phyloP scores from a whole-genome alignment of 2,329 filamentous ascomycete genomes.

The Pseudovirgaria hyperparasitica region DNA sequence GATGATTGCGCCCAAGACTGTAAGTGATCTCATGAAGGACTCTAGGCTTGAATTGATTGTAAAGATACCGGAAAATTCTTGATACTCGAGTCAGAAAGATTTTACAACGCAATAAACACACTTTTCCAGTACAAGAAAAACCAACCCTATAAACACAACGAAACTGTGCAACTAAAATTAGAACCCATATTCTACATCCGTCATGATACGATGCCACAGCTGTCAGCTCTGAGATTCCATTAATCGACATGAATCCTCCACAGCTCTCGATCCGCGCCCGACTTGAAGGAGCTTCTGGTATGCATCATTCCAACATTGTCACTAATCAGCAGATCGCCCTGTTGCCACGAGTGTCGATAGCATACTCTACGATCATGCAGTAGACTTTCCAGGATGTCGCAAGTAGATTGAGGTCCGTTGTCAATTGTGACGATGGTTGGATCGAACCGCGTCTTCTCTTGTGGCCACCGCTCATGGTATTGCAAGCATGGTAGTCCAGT shows the following conservation, averaged over 20 bases:
- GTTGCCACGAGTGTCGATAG: conserved; percentile 40
- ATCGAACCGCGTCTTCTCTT: conserved; percentile 38
- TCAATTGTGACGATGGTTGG: conserved; percentile 34
- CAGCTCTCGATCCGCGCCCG: conserved; percentile 33
- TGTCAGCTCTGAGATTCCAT: too few relatives aligned
- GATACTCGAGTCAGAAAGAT: too few relatives aligned
- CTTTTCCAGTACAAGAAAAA: too few relatives aligned
- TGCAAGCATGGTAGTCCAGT: conserved; percentile 37
- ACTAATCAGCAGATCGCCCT: conserved; percentile 41
- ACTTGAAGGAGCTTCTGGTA: conserved; percentile 34
- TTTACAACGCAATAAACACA: too few relatives aligned
- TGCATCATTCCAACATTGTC: conserved; percentile 41
- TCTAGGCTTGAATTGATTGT: too few relatives aligned
- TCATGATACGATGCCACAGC: too few relatives aligned
- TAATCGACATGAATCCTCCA: conserved; percentile 41
- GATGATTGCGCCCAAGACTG: too few relatives aligned
- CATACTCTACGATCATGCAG: conserved; percentile 39
- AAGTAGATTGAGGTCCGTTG: conserved; percentile 20
- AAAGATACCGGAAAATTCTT: too few relatives aligned
- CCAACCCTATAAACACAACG: too few relatives aligned
- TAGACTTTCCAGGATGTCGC: conserved; percentile 28
- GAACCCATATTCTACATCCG: too few relatives aligned
- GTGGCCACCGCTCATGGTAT: conserved; percentile 44
- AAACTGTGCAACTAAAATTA: too few relatives aligned
- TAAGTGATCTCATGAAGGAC: too few relatives aligned